phyloP scores from a whole-genome alignment of 805 yeast genomes.

The Kazachstania kunashirensis region DNA sequence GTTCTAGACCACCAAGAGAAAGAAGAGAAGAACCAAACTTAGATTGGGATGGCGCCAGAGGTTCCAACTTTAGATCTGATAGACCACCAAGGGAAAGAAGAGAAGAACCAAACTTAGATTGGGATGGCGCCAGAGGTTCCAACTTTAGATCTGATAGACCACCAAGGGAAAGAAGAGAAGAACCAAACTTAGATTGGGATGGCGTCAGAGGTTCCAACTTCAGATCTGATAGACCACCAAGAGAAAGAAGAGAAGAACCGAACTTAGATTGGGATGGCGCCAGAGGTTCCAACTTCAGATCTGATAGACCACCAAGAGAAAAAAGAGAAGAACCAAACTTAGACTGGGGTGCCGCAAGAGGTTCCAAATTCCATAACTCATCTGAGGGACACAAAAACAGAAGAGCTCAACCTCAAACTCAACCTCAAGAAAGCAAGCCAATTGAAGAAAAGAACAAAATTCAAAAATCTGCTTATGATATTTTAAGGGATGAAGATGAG shows the following conservation, averaged over 20 bases:
- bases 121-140: conserved; percentile 32
- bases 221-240: conserved; percentile 24
- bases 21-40: conserved; percentile 30
- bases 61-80: conserved; percentile 27
- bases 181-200: conserved; percentile 40
- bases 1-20: conserved; percentile 26
- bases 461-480: conserved; percentile 41
- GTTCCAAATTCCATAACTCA: conserved; percentile 24
- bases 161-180: conserved; percentile 31
- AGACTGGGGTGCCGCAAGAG: conserved; percentile 38
- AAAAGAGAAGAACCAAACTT: conserved; percentile 33
- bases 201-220: conserved; percentile 40
- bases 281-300: conserved; percentile 36
- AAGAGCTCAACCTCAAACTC: conserved; percentile 8
- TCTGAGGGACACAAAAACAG: conserved; percentile 1
- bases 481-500: conserved; percentile 43
- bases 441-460: conserved; percentile 28
- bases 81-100: conserved; percentile 29
- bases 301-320: conserved; percentile 26
- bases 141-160: conserved; percentile 25
- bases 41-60: conserved; percentile 30
- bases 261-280: conserved; percentile 43
- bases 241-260: conserved; percentile 33
- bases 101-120: conserved; percentile 28
- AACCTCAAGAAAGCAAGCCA: conserved; percentile 14